Conservation (phyloP, 805 yeast species). For the Myxozyma neotropica region DNA sequence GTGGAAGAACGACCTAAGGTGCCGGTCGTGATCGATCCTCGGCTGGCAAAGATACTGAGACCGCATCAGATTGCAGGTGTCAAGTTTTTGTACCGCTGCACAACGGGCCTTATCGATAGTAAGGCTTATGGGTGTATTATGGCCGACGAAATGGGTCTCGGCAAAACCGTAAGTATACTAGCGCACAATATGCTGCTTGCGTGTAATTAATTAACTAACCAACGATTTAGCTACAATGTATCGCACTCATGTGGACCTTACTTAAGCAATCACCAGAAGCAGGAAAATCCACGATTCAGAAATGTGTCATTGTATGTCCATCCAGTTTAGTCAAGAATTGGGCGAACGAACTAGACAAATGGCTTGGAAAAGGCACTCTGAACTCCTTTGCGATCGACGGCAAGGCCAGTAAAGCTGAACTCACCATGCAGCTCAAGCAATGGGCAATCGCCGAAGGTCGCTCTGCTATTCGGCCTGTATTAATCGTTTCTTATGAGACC, state of each 20-base stretch:
- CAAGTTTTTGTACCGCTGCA: conserved; percentile 84
- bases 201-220: neutral
- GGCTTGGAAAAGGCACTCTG: conserved; percentile 91
- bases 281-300: conserved; percentile 75
- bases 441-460: conserved; percentile 92
- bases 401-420: conserved; percentile 57
- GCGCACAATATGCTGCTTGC: too few species aligned
- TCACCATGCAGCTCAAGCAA: conserved; percentile 65
- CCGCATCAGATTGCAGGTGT: conserved; percentile 98
- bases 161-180: conserved; percentile 57
- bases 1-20: conserved; percentile 71
- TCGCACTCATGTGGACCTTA: conserved; percentile 89
- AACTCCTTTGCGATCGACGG: conserved; percentile 94
- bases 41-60: conserved; percentile 75
- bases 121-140: conserved; percentile 93
- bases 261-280: conserved; percentile 87
- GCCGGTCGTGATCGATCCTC: conserved; percentile 95
- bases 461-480: conserved; percentile 79
- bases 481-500: conserved; percentile 93
- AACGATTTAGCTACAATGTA: conserved; percentile 62
- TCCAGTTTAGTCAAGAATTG: conserved; percentile 91
- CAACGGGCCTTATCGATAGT: conserved; percentile 66
- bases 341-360: conserved; percentile 94
- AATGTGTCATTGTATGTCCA: conserved; percentile 92
- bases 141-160: conserved; percentile 98